These are phyloP conservation scores for Penicillium crustosum DNA, from an alignment of 2,329 filamentous ascomycete genomes.

Conservation along the genomic window DNA sequence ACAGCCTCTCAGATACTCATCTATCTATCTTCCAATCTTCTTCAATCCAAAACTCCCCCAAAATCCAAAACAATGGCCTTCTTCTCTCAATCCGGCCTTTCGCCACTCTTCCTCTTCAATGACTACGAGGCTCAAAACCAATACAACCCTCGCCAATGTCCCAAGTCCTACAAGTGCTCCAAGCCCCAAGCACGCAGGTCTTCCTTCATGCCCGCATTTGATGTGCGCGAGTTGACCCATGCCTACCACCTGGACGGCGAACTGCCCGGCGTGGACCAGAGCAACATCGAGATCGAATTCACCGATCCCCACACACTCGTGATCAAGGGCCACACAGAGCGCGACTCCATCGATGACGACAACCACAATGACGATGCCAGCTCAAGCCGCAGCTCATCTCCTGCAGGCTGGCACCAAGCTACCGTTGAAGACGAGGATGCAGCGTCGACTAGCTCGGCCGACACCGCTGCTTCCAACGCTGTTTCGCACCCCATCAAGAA, in stretches of 20 bases:
- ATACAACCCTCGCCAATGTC: slow-evolving; percentile 19
- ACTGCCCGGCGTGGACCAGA: slow-evolving; percentile 45
- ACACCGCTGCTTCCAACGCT: slow-evolving; percentile 10
- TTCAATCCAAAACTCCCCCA: background rate
- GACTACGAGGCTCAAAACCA: slow-evolving; percentile 40
- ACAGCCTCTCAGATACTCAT: slow-evolving; percentile 1
- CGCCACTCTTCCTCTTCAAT: slow-evolving; percentile 47
- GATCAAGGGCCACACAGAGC: slow-evolving; percentile 43
- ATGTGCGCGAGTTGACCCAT: slow-evolving; percentile 44
- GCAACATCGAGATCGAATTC: slow-evolving; percentile 49
- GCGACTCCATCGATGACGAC: slow-evolving; percentile 27
- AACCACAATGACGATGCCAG: slow-evolving; percentile 5
- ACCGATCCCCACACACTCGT: slow-evolving; percentile 46
- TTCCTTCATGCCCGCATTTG: slow-evolving; percentile 44
- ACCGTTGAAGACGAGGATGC: slow-evolving; percentile 50
- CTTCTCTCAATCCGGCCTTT: slow-evolving; percentile 40
- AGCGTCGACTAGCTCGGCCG: slow-evolving; percentile 6
- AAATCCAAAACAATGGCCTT: slow-evolving; percentile 39
- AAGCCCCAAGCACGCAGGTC: slow-evolving; percentile 20
- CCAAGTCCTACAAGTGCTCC: slow-evolving; percentile 11
- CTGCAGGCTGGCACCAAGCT: slow-evolving; percentile 42
- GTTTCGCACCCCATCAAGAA: slow-evolving; percentile 15
- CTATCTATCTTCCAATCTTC: slow-evolving; percentile 12
- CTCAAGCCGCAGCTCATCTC: slow-evolving; percentile 23
- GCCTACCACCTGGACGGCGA: slow-evolving; percentile 48